These are phyloP conservation scores for Brassica nigra DNA, from an alignment of 345 rosid genomes.

Conservation along the genomic window DNA sequence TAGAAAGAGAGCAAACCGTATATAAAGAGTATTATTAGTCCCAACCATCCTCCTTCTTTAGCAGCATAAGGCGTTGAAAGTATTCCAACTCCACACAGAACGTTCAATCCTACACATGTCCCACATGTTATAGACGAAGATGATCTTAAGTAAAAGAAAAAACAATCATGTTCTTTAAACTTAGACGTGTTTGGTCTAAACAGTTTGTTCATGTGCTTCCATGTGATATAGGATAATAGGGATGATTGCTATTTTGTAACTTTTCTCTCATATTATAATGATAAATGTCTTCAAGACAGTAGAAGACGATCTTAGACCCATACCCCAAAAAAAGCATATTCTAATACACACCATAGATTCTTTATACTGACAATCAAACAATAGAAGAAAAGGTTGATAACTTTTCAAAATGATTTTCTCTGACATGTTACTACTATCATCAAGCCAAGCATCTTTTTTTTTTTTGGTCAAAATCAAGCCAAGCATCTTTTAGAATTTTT, in stretches of 20 bases:
- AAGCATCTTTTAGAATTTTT: not conserved
- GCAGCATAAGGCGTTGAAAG: conserved; percentile 93
- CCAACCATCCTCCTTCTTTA: conserved; percentile 94
- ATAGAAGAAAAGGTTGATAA: not conserved
- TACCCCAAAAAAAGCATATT: not conserved
- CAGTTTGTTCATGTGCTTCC: conserved; percentile 30
- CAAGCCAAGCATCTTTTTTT: not conserved
- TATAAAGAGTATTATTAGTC: conserved; percentile 59
- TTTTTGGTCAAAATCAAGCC: not conserved
- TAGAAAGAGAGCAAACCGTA: conserved; percentile 81
- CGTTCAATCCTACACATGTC: conserved; percentile 74
- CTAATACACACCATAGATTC: conserved; percentile 16
- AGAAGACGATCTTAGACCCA: not conserved
- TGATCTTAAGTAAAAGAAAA: not conserved
- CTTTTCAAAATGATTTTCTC: not conserved
- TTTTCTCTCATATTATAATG: conserved; percentile 6
- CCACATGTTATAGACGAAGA: conserved; percentile 25
- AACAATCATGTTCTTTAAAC: conserved; percentile 29
- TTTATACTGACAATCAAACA: not conserved
- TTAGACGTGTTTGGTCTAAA: conserved; percentile 17
- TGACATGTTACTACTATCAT: conserved; percentile 5
- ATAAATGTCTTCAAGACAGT: not conserved
- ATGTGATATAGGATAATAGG: conserved; percentile 26
- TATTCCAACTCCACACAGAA: conserved; percentile 95
- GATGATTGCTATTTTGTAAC: conserved; percentile 35